A percentile compares a stretch with the other conserved stretches of the same genome.
Conservation (phyloP, 495 filamentous ascomycete genomes). For the Echria macrotheca region DNA sequence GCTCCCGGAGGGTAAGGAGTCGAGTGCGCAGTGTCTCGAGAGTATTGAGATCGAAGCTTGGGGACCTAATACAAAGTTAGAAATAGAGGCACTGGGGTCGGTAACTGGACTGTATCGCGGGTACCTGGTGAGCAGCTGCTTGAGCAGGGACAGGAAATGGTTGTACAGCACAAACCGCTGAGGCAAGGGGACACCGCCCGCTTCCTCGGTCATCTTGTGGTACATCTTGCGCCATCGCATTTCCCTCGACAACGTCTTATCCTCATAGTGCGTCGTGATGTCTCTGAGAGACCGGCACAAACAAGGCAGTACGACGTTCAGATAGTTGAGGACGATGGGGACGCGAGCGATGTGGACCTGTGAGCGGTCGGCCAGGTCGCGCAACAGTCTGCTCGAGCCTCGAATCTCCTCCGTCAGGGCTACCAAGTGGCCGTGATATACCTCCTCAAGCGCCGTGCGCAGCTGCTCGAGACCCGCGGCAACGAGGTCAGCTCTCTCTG, state of each 20-base stretch:
- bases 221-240: slow-evolving; percentile 50
- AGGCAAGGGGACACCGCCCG: slow-evolving; percentile 41
- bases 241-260: slow-evolving; percentile 39
- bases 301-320: slow-evolving; percentile 48
- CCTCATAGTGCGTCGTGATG: slow-evolving; percentile 46
- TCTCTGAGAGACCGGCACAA: slow-evolving; percentile 44
- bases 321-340: slow-evolving; percentile 44
- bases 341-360: slow-evolving; percentile 44
- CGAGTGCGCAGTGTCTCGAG: slow-evolving; percentile 43
- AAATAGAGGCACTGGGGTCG: neutral
- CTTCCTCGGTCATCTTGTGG: slow-evolving; percentile 46
- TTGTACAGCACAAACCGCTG: slow-evolving; percentile 50
- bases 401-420: slow-evolving; percentile 39
- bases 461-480: slow-evolving; percentile 37
- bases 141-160: slow-evolving; percentile 43
- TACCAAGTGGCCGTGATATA: slow-evolving; percentile 37
- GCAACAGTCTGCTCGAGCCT: slow-evolving; percentile 38
- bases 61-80: slow-evolving; percentile 35
- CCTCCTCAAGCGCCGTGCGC: slow-evolving; percentile 32
- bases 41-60: slow-evolving; percentile 46
- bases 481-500: slow-evolving; percentile 38
- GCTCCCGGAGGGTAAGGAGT: slow-evolving; percentile 42
- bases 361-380: slow-evolving; percentile 46
- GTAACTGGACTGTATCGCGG: neutral
- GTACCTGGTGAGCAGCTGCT: slow-evolving; percentile 47